A percentile compares a stretch with the other conserved stretches of the same genome.
phyloP scores from a whole-genome alignment of 1,139 yeast species.

The Scheffersomyces cryptocercus region DNA sequence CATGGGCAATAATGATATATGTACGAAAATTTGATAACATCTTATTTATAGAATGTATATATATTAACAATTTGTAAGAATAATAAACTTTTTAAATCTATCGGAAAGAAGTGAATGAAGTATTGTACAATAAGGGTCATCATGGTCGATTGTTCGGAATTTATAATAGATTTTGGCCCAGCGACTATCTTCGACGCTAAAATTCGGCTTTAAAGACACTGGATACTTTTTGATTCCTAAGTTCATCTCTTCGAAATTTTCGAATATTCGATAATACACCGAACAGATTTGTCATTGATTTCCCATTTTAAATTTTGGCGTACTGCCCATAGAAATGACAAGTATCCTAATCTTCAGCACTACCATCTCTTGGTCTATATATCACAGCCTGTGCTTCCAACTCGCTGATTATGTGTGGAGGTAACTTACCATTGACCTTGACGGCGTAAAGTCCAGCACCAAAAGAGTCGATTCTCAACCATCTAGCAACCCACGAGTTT shows the following conservation, averaged over 20 bases:
- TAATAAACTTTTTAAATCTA: not conserved
- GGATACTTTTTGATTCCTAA: not conserved
- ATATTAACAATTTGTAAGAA: not conserved
- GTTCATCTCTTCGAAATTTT: not conserved
- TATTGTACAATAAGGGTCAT: not conserved
- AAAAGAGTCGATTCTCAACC: constrained; percentile 91
- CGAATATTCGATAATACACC: not conserved
- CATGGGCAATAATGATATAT: not conserved
- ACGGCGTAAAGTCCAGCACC: constrained; percentile 92
- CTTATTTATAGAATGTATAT: not conserved
- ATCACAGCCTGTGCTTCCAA: constrained; percentile 72
- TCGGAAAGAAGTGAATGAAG: not conserved
- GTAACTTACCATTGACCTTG: constrained; percentile 87
- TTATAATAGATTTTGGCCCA: too few species aligned
- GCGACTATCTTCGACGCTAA: too few species aligned
- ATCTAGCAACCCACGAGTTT: constrained; percentile 94
- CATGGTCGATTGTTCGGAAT: not conserved
- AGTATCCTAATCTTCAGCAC: constrained; percentile 67
- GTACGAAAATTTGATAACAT: constrained; percentile 3
- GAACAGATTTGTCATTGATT: too few species aligned
- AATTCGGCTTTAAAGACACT: too few species aligned
- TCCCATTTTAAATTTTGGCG: too few species aligned
- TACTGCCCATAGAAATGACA: too few species aligned
- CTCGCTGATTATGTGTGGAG: constrained; percentile 78
- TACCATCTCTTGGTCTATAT: constrained; percentile 96